These are phyloP conservation scores for Lathyrus sativus DNA, from an alignment of 306 rosid species.

Conservation along the genomic window DNA sequence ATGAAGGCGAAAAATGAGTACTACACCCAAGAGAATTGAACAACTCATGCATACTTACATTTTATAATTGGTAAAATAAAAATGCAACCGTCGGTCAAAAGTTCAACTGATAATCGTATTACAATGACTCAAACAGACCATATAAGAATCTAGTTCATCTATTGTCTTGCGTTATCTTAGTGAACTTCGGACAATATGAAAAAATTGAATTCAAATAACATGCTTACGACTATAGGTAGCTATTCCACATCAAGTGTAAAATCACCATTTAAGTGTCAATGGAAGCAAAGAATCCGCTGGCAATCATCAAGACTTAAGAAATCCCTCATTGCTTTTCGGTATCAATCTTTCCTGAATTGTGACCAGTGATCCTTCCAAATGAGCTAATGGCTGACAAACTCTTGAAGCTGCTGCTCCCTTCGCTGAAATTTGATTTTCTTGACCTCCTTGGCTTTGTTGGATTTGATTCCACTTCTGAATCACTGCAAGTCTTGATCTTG, in stretches of 20 bases:
- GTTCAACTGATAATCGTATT: slow-evolving; percentile 36
- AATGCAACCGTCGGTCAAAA: slow-evolving; percentile 22
- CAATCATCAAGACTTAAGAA: slow-evolving; percentile 44
- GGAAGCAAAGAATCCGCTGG: slow-evolving; percentile 24
- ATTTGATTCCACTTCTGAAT: slow-evolving; percentile 59
- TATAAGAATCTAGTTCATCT: neutral
- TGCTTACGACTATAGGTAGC: slow-evolving; percentile 30
- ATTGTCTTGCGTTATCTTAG: slow-evolving; percentile 15
- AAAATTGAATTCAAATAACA: slow-evolving; percentile 24
- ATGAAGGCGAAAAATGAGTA: neutral
- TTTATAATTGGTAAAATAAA: slow-evolving; percentile 25
- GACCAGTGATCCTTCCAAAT: slow-evolving; percentile 60
- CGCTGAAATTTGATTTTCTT: slow-evolving; percentile 76
- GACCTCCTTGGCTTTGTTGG: slow-evolving; percentile 71
- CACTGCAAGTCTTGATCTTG: slow-evolving; percentile 46
- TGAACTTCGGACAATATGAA: neutral
- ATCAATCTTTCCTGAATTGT: slow-evolving; percentile 57
- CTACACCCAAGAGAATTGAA: slow-evolving; percentile 3
- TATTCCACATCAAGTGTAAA: slow-evolving; percentile 16
- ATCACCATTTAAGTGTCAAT: slow-evolving; percentile 16
- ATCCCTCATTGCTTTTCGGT: slow-evolving; percentile 51
- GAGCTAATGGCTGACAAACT: slow-evolving; percentile 75
- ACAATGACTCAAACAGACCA: slow-evolving; percentile 28
- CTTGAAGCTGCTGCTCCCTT: slow-evolving; percentile 94
- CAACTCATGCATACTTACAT: slow-evolving; percentile 26